Evolutionary conservation across 2,329 filamentous ascomycete genomes (phyloP).

Genomic region (Cercospora nicotianae): DNA sequence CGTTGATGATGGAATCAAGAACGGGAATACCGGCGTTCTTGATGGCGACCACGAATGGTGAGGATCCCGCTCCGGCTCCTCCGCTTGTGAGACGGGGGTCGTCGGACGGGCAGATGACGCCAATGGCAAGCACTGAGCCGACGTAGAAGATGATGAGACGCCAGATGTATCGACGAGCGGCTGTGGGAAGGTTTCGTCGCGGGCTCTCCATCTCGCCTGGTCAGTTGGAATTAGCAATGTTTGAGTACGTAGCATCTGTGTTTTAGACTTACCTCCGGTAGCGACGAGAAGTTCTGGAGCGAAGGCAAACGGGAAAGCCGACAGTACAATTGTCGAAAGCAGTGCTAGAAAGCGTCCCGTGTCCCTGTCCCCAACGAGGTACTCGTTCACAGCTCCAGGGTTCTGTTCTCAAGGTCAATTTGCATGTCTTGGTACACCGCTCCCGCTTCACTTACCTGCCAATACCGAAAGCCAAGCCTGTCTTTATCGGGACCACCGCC

Average conservation of each 20-base stretch:
- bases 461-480: constrained; percentile 51
- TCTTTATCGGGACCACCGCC: constrained; percentile 56
- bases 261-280: constrained; percentile 29
- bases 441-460: constrained; percentile 1
- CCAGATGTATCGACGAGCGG: constrained; percentile 61
- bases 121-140: constrained; percentile 58
- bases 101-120: constrained; percentile 59
- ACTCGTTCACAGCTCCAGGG: constrained; percentile 51
- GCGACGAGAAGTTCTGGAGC: constrained; percentile 58
- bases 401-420: constrained; percentile 37
- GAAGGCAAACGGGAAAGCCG: constrained; percentile 57
- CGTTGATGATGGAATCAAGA: constrained; percentile 68
- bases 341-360: constrained; percentile 55
- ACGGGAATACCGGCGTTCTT: constrained; percentile 53
- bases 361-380: constrained; percentile 46
- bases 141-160: constrained; percentile 65
- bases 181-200: constrained; percentile 60
- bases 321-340: constrained; percentile 53
- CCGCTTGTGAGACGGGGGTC: constrained; percentile 51
- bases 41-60: constrained; percentile 42
- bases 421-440: neutral
- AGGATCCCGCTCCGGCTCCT: constrained; percentile 25
- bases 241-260: neutral
- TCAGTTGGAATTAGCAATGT: constrained; percentile 49
- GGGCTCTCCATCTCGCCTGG: constrained; percentile 59